A percentile compares a stretch with the other conserved stretches of the same genome.
Evolutionary conservation across 106 monocot species (phyloP).

Genomic region (Apostasia ramifera): DNA sequence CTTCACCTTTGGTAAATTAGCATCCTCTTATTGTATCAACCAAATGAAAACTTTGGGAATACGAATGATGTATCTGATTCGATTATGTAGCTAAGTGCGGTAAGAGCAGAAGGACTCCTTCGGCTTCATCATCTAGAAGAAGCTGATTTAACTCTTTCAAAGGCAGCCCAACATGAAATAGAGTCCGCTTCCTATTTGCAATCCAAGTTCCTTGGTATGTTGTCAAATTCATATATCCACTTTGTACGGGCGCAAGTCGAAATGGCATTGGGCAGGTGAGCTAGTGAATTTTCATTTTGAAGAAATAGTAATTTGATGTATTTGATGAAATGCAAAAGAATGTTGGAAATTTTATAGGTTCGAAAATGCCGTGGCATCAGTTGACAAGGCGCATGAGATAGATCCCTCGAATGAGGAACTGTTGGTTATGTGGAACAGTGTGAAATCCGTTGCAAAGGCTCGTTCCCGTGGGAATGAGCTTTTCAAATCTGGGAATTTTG

Average conservation of each 20-base stretch:
- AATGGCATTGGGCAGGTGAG: slow-evolving; percentile 59
- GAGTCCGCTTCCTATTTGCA: slow-evolving; percentile 6
- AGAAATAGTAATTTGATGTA: not conserved
- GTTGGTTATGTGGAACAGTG: slow-evolving; percentile 18
- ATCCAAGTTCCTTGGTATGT: slow-evolving; percentile 29
- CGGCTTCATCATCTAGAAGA: slow-evolving; percentile 37
- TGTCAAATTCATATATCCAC: slow-evolving; percentile 26
- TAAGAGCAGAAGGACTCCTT: slow-evolving; percentile 47
- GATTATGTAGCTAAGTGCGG: slow-evolving; percentile 27
- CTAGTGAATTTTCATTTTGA: not conserved
- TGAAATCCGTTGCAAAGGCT: slow-evolving; percentile 34
- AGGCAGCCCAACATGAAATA: slow-evolving; percentile 14
- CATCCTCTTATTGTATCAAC: not conserved
- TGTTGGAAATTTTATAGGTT: slow-evolving; percentile 36
- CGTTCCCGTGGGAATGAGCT: slow-evolving; percentile 46
- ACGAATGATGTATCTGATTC: not conserved
- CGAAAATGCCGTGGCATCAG: slow-evolving; percentile 40
- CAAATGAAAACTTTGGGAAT: not conserved
- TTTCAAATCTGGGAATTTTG: slow-evolving; percentile 41
- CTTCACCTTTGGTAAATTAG: slow-evolving; percentile 31
- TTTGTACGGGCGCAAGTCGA: slow-evolving; percentile 41
- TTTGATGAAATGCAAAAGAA: slow-evolving; percentile 8
- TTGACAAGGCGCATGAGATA: slow-evolving; percentile 36
- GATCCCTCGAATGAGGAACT: slow-evolving; percentile 41
- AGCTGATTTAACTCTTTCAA: slow-evolving; percentile 32